Percentiles rank a stretch among this genome's conserved stretches.
Evolutionary conservation across 192 early-diverging fungal species (phyloP).

Genomic region (Allomyces macrogynus): DNA sequence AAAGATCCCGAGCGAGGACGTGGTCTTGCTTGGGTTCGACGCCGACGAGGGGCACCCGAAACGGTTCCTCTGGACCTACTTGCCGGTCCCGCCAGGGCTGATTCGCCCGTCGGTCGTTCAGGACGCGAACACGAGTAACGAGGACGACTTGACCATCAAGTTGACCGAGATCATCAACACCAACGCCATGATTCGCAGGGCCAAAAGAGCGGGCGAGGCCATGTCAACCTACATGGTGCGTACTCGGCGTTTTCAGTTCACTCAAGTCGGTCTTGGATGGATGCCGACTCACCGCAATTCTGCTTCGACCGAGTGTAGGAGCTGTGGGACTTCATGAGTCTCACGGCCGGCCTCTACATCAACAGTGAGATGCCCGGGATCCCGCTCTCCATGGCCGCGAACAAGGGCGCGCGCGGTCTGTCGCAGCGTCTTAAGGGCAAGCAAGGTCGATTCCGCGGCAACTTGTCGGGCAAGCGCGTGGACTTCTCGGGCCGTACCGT

Average conservation of each 20-base stretch:
- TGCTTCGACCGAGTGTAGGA: slow-evolving; percentile 23
- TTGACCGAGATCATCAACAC: slow-evolving; percentile 83
- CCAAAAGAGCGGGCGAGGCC: slow-evolving; percentile 35
- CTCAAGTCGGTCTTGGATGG: no score
- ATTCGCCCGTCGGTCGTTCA: slow-evolving; percentile 88
- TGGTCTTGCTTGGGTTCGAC: slow-evolving; percentile 82
- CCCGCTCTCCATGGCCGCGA: slow-evolving; percentile 28
- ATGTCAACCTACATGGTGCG: slow-evolving; percentile 44
- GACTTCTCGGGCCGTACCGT: slow-evolving; percentile 98
- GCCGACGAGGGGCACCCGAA: slow-evolving; percentile 70
- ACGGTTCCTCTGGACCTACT: slow-evolving; percentile 77
- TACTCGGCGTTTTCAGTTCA: background rate
- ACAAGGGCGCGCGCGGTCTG: slow-evolving; percentile 61
- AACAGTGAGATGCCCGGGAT: slow-evolving; percentile 88
- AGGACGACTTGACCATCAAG: slow-evolving; percentile 93
- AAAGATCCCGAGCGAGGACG: slow-evolving; percentile 76
- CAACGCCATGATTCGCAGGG: slow-evolving; percentile 54
- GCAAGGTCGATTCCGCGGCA: slow-evolving; percentile 95
- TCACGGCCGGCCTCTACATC: slow-evolving; percentile 89
- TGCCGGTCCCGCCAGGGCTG: slow-evolving; percentile 88
- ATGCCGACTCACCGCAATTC: no score
- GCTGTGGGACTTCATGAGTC: slow-evolving; percentile 89
- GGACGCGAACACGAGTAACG: slow-evolving; percentile 64
- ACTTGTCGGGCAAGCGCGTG: slow-evolving; percentile 96
- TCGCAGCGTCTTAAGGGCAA: slow-evolving; percentile 97